Evolutionary conservation across 192 early-diverging fungal genomes (phyloP).

Genomic region (Cetraspora pellucida): DNA sequence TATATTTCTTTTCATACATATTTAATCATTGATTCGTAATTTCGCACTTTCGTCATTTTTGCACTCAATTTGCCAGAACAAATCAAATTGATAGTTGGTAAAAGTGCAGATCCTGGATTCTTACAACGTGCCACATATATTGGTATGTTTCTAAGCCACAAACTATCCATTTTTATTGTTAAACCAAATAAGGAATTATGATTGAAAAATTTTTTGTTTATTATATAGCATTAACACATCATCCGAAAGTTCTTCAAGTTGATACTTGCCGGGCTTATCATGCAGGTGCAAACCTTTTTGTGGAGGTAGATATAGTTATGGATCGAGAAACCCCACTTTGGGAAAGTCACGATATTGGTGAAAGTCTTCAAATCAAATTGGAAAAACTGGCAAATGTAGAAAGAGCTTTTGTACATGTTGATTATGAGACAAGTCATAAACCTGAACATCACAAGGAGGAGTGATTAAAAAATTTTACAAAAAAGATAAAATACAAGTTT

Average conservation of each 20-base stretch:
- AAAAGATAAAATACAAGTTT: no score
- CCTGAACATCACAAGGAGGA: constrained; percentile 67
- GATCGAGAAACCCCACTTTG: constrained; percentile 77
- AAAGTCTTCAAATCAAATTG: constrained; percentile 82
- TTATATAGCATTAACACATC: constrained; percentile 67
- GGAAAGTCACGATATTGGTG: constrained; percentile 91
- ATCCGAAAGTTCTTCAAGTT: constrained; percentile 67
- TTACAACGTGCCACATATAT: constrained; percentile 87
- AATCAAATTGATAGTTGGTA: constrained; percentile 77
- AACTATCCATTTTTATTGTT: neutral
- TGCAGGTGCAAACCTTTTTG: constrained; percentile 86
- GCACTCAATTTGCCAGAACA: constrained; percentile 55
- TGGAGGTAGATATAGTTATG: constrained; percentile 96
- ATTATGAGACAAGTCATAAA: constrained; percentile 87
- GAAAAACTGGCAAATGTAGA: constrained; percentile 86
- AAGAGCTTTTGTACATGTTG: constrained; percentile 91
- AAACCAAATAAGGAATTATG: neutral
- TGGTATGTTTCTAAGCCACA: constrained; percentile 35
- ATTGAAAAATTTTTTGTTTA: constrained; percentile 1
- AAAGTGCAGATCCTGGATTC: constrained; percentile 77
- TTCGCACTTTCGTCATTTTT: no score
- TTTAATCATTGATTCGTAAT: neutral
- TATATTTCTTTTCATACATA: neutral
- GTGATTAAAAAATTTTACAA: constrained; percentile 19
- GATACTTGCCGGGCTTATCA: constrained; percentile 87